Base-by-base conservation (phyloP, 163 green algal genomes). In the Smithsoniella earleae region DNA sequence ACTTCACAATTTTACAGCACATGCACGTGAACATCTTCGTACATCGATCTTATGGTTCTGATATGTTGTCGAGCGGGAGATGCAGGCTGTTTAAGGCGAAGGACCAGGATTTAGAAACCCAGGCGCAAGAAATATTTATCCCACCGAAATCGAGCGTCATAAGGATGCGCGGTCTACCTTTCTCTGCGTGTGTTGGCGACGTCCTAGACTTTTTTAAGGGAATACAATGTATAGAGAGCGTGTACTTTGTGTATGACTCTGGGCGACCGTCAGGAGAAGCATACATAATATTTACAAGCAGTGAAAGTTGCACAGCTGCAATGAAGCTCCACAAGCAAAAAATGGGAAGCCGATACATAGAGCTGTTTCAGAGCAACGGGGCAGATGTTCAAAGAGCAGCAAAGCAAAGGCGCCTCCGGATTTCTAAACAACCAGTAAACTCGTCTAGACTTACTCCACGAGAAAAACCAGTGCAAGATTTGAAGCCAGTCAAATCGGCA, bases 261-360 rank as follows among this genome's bases (percentile, higher is more conserved):
- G 87, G 90, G 31, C 81, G 89, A 2, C 86, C 88, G 5, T 91
- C 90, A 10, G 90, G 90, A n/a, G 90, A 96, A 74, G 89, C 87
- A 0, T 96, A 89, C 69, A 87, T 96, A 16, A 86, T 92, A 79
- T 80, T 96, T 30, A 46, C 81, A 40, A 78, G 74, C 4, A 78
- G 89, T 55, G 85, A 87, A 36, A 84, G 74, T 20, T 82, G 87
- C 73, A 74, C 80, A n/a, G 80, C 84, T 27, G 91, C 91, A 36
- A 86, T 96, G 74, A 83, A 82, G 46, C 79, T 83, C 52, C 85
- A 97, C 81, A 90, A 89, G 66, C 75, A 94, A 46, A 76, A 84
- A 46, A 92, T 97, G 74, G 91, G 91, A 4, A 64, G 64, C 0
- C 80, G 91, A 18, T 97, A 96, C 80, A 93, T 97, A 22, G 91